phyloP scores from a whole-genome alignment of 1,284 basidiomycete genomes.

The Peniophora sp. region DNA sequence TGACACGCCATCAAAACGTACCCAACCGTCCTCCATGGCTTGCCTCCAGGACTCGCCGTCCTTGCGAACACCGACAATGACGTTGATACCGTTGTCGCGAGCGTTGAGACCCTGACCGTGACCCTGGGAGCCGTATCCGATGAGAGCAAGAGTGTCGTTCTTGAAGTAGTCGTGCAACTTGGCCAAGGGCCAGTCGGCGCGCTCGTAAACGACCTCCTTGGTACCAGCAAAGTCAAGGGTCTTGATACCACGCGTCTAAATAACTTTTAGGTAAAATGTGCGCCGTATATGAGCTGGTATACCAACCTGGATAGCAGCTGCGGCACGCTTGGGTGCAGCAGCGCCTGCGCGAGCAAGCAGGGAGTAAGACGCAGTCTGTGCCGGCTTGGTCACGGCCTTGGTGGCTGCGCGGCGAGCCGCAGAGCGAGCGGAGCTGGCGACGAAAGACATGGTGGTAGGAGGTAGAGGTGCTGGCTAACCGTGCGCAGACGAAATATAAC shows the following conservation, averaged over 20 bases:
- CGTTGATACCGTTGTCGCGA: slow-evolving; percentile 97
- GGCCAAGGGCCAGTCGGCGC: slow-evolving; percentile 94
- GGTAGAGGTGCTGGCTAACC: neutral
- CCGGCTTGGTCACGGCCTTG: slow-evolving; percentile 33
- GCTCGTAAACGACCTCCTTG: slow-evolving; percentile 95
- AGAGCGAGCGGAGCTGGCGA: slow-evolving; percentile 54
- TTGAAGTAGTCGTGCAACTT: slow-evolving; percentile 99
- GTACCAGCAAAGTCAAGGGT: slow-evolving; percentile 97
- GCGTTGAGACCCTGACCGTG: slow-evolving; percentile 99
- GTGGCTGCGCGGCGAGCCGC: slow-evolving; percentile 45
- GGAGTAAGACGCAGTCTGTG: slow-evolving; percentile 65
- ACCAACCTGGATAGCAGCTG: slow-evolving; percentile 7
- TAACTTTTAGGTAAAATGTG: neutral
- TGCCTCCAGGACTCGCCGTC: slow-evolving; percentile 96
- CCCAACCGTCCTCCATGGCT: slow-evolving; percentile 96
- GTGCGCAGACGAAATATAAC: neutral
- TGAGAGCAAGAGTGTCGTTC: slow-evolving; percentile 97
- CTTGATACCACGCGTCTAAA: slow-evolving; percentile 71
- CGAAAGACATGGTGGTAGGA: slow-evolving; percentile 46
- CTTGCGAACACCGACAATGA: slow-evolving; percentile 98
- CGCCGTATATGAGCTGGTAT: slow-evolving; percentile 7
- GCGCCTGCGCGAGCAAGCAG: slow-evolving; percentile 51
- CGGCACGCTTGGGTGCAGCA: slow-evolving; percentile 28
- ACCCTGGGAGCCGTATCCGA: slow-evolving; percentile 98
- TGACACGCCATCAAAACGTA: slow-evolving; percentile 25